phyloP scores from a whole-genome alignment of 2,329 filamentous ascomycete species.

The Aureobasidium sp. region DNA sequence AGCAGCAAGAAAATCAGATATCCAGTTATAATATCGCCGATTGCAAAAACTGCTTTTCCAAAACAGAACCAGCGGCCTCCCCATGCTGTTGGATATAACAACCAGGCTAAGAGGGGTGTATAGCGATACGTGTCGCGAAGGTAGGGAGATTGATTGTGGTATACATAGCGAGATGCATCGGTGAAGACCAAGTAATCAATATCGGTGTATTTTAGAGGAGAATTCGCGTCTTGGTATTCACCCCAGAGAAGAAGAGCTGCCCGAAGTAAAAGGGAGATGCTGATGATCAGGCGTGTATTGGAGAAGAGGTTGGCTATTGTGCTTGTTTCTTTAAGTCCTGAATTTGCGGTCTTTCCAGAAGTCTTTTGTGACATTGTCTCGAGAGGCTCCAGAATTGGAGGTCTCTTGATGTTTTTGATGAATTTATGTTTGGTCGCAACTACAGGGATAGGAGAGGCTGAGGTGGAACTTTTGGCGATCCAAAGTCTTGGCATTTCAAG shows the following conservation, averaged over 20 bases:
- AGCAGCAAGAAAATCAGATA: conserved; percentile 62
- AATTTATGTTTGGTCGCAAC: neutral
- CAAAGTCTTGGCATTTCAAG: conserved; percentile 6
- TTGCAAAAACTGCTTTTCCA: conserved; percentile 80
- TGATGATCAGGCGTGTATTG: conserved; percentile 30
- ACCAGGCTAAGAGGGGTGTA: conserved; percentile 87
- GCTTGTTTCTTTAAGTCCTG: neutral
- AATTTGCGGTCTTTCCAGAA: neutral
- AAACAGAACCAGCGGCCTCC: conserved; percentile 63
- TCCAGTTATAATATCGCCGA: conserved; percentile 76
- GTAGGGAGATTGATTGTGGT: conserved; percentile 68
- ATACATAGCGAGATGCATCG: conserved; percentile 75
- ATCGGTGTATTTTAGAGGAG: conserved; percentile 93
- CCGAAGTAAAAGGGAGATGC: conserved; percentile 55
- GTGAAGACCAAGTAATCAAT: conserved; percentile 99
- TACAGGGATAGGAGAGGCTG: neutral
- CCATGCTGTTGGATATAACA: conserved; percentile 73
- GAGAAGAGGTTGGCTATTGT: conserved; percentile 1
- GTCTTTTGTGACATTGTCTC: neutral
- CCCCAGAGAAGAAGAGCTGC: conserved; percentile 74
- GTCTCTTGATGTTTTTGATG: neutral
- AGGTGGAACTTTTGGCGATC: neutral
- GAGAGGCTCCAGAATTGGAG: too few relatives aligned
- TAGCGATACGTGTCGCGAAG: conserved; percentile 91
- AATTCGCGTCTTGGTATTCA: conserved; percentile 84